phyloP scores from a whole-genome alignment of 495 filamentous ascomycete species.

The Penicillium dipodomyicola region DNA sequence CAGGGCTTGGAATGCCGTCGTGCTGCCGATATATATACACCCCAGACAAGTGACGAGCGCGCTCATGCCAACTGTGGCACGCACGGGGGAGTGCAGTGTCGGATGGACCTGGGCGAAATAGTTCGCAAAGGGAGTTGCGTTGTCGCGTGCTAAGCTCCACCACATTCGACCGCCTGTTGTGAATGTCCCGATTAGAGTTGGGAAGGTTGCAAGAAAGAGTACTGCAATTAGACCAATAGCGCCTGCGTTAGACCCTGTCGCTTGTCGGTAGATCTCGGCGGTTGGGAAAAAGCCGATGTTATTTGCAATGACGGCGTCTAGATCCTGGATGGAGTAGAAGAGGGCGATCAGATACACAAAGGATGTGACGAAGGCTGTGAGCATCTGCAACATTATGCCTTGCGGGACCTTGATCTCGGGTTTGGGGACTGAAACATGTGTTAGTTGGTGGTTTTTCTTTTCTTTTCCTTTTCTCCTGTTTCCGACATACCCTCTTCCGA shows the following conservation, averaged over 20 bases:
- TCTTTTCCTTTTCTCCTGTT: not conserved
- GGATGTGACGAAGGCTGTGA: conserved; percentile 55
- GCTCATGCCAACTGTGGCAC: conserved; percentile 58
- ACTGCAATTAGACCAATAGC: conserved; percentile 58
- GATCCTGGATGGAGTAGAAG: conserved; percentile 67
- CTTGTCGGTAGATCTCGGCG: conserved; percentile 69
- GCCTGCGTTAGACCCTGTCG: conserved; percentile 58
- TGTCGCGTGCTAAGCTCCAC: conserved; percentile 76
- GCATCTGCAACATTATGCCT: conserved; percentile 57
- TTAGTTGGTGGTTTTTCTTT: not conserved
- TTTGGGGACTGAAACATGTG: conserved; percentile 18
- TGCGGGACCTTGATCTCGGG: conserved; percentile 29
- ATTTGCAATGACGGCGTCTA: conserved; percentile 53
- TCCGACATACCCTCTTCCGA: conserved; percentile 58
- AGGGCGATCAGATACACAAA: conserved; percentile 30
- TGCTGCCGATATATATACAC: conserved; percentile 65
- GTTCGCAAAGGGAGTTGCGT: conserved; percentile 42
- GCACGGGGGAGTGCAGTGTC: conserved; percentile 55
- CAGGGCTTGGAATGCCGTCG: conserved; percentile 68
- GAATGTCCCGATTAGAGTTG: conserved; percentile 60
- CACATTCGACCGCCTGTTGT: conserved; percentile 69
- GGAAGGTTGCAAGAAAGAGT: conserved; percentile 54
- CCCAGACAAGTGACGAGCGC: conserved; percentile 61
- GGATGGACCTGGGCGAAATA: conserved; percentile 37
- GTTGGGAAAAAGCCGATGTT: conserved; percentile 62